Percentiles rank a stretch among this genome's conserved stretches.
Conservation (phyloP, 2,329 filamentous ascomycete species). For the Fusarium compactum region DNA sequence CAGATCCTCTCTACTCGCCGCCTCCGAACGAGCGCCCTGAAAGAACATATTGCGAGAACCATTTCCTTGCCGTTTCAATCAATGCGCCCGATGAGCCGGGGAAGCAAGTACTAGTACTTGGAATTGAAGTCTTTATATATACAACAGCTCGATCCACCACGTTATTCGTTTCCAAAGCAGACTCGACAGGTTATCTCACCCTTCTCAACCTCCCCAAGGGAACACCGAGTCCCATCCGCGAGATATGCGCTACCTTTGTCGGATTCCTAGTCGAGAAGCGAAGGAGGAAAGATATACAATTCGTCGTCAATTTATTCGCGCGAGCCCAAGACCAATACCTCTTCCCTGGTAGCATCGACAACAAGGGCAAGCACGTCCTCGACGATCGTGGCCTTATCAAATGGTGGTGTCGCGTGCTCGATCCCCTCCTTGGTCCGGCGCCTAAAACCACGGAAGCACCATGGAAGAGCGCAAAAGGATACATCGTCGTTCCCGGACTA, state of each 20-base stretch:
- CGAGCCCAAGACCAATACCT: slow-evolving; percentile 93
- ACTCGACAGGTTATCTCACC: slow-evolving; percentile 90
- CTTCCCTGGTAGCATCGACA: slow-evolving; percentile 91
- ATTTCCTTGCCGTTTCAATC: slow-evolving; percentile 73
- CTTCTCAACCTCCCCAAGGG: slow-evolving; percentile 72
- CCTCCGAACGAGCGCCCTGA: slow-evolving; percentile 78
- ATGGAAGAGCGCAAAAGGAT: slow-evolving; percentile 73
- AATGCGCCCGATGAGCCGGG: slow-evolving; percentile 42
- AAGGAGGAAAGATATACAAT: slow-evolving; percentile 72
- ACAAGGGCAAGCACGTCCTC: slow-evolving; percentile 87
- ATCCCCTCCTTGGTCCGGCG: slow-evolving; percentile 74
- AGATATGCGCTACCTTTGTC: slow-evolving; percentile 80
- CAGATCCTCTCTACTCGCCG: slow-evolving; percentile 81
- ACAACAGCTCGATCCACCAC: slow-evolving; percentile 84
- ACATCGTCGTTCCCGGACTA: slow-evolving; percentile 88
- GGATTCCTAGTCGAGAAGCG: slow-evolving; percentile 77
- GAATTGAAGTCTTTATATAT: slow-evolving; percentile 89
- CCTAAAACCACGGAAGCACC: slow-evolving; percentile 48
- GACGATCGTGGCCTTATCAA: slow-evolving; percentile 90
- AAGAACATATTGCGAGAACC: slow-evolving; percentile 86
- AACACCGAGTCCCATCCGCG: slow-evolving; percentile 78
- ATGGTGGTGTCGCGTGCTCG: slow-evolving; percentile 94
- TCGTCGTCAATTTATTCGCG: slow-evolving; percentile 91
- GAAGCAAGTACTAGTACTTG: slow-evolving; percentile 77
- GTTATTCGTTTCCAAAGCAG: slow-evolving; percentile 95